phyloP scores from a whole-genome alignment of 1,284 basidiomycete species.

The Ceratobasidium sp. region DNA sequence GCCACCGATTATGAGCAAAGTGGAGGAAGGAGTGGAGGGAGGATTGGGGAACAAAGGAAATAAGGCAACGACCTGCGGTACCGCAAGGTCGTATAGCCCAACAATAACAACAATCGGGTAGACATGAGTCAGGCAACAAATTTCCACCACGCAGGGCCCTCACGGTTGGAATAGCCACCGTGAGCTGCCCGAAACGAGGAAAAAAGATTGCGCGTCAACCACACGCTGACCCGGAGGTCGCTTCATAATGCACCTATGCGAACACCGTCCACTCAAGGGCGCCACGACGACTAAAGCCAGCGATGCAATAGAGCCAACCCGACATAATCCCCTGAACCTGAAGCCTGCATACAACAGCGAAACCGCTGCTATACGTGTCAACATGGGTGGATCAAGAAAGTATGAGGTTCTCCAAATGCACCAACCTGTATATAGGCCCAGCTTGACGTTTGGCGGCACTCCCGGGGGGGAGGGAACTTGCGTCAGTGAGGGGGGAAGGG shows the following conservation, averaged over 20 bases:
- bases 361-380: constrained; percentile 46
- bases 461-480: constrained; percentile 17
- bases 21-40: no score
- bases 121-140: constrained; percentile 2
- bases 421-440: constrained; percentile 44
- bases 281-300: constrained; percentile 45
- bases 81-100: background rate
- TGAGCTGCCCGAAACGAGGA: constrained; percentile 23
- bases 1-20: no score
- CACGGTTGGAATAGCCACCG: constrained; percentile 40
- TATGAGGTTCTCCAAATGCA: constrained; percentile 46
- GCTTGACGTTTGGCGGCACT: constrained; percentile 39
- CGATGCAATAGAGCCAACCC: constrained; percentile 46
- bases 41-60: background rate
- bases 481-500: constrained; percentile 29
- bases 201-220: constrained; percentile 45
- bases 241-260: constrained; percentile 27
- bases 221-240: constrained; percentile 45
- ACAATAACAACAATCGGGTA: background rate
- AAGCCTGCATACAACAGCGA: constrained; percentile 44
- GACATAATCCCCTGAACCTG: constrained; percentile 44
- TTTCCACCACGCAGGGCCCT: constrained; percentile 24
- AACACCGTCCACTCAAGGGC: constrained; percentile 39
- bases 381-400: constrained; percentile 46
- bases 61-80: background rate